Percentiles rank a stretch among this genome's conserved stretches.
Evolutionary conservation across 768 basidiomycete species (phyloP).

Genomic region (Lactarius trivialis): DNA sequence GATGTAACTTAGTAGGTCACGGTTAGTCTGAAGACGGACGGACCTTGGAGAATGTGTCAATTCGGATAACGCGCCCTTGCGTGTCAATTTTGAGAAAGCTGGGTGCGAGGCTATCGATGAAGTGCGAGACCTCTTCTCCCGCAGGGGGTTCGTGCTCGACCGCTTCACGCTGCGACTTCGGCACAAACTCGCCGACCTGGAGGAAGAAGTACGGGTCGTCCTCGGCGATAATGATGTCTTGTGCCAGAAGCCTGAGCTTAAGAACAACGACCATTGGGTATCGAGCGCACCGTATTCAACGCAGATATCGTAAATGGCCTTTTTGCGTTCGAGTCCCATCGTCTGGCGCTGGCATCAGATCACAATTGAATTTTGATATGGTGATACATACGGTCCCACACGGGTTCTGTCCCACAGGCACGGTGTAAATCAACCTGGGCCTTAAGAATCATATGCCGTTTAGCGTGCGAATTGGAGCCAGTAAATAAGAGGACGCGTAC

Average conservation of each 20-base stretch:
- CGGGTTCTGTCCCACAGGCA: constrained; percentile 81
- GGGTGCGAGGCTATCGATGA: constrained; percentile 51
- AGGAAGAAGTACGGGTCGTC: constrained; percentile 82
- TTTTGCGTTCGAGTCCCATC: constrained; percentile 44
- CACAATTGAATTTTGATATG: too few species aligned
- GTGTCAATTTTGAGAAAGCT: constrained; percentile 63
- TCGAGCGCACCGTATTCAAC: constrained; percentile 59
- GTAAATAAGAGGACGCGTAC: not conserved
- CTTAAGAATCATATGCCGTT: constrained; percentile 34
- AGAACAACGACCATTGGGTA: not conserved
- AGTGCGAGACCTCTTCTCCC: constrained; percentile 39
- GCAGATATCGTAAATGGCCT: constrained; percentile 75
- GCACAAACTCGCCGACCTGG: constrained; percentile 51
- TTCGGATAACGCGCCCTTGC: constrained; percentile 76
- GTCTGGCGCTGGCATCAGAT: too few species aligned
- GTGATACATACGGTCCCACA: constrained; percentile 54
- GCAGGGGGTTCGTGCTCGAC: constrained; percentile 9
- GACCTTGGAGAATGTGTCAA: constrained; percentile 81
- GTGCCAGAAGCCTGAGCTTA: not conserved
- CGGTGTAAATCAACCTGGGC: constrained; percentile 61
- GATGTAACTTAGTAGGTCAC: not conserved
- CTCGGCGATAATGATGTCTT: constrained; percentile 73
- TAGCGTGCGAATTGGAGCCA: not conserved
- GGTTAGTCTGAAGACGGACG: constrained; percentile 2
- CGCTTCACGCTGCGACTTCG: constrained; percentile 33